Base-by-base conservation (phyloP, 1,139 yeast species). In the Meyerozyma smithsonii region DNA sequence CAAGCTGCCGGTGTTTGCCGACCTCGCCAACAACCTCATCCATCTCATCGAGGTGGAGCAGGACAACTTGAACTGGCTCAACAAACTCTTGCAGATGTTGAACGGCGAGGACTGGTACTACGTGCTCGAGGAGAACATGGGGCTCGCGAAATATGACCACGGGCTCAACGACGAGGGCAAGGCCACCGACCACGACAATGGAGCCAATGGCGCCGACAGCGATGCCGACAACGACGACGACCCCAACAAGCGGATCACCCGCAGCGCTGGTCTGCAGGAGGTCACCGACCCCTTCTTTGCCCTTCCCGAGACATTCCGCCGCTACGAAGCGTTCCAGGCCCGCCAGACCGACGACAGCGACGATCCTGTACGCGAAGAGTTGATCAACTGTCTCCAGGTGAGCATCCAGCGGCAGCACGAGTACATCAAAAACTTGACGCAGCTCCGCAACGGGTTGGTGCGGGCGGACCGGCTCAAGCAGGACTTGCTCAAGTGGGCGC, bases 391-490 rank as follows among this genome's bases (percentile, higher is more conserved):
- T 46, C 53, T 71, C 36, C 77, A 71, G 47, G 74, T 71, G 35
- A 67, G 75, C 46, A 69, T 88, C 38, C 97, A 92, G 62, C 74
- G 97, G 55, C 88, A 88, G 53, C 90, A 87, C 56, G 97, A 92
- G 60, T 90, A 84, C 57, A 83, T 89, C 41, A 75, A 94, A 52
- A 85, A 89, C 47, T 68, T 92, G 57, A 69, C 78, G 18, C 76
- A 72, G 33, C 75, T 92, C 36, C 73, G 97, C 48, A 74, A 74
- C 52, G 94, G 90, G 1, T 66, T 90, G 19, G 79, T 85, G 28
- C 74, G 87, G 49, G 92, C 96, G 1, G 88, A 85, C 51, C 66
- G 92, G 43, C 72, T 84, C 49, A 83, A 85, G 51, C 74, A 73
- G 39, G 78, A 81, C 48, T 74, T 90, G 37, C 74, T 69, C 47